These are phyloP conservation scores for Penicillium pancosmium DNA, from an alignment of 495 filamentous ascomycete species.

Conservation along the genomic window DNA sequence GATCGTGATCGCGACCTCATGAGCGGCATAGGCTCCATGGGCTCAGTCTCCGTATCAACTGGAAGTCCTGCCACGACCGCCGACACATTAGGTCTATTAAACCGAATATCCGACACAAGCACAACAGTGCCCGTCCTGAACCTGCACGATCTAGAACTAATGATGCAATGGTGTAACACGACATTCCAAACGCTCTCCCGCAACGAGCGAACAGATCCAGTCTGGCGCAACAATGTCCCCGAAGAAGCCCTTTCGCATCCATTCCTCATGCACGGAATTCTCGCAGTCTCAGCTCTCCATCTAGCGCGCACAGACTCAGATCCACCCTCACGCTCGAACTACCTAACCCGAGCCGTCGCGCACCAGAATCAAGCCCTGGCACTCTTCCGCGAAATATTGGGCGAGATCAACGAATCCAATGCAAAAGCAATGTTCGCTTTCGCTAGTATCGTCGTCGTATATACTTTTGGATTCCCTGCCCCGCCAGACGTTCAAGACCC, in stretches of 20 bases:
- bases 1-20: too few relatives aligned
- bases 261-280: conserved; percentile 56
- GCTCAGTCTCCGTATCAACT: neutral
- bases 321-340: conserved; percentile 22
- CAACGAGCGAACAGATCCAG: conserved; percentile 31
- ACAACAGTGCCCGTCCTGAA: conserved; percentile 28
- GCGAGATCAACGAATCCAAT: conserved; percentile 45
- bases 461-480: conserved; percentile 52
- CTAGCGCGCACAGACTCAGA: conserved; percentile 39
- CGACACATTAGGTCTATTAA: conserved; percentile 34
- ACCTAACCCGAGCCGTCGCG: conserved; percentile 44
- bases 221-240: conserved; percentile 49
- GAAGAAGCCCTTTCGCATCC: conserved; percentile 50
- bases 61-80: conserved; percentile 7
- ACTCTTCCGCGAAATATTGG: conserved; percentile 45
- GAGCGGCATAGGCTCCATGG: neutral
- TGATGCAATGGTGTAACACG: conserved; percentile 50
- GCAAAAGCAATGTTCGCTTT: conserved; percentile 56
- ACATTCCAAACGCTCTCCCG: conserved; percentile 37
- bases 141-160: conserved; percentile 41
- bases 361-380: conserved; percentile 53
- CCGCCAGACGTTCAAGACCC: conserved; percentile 39
- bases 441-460: conserved; percentile 50
- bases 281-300: conserved; percentile 52
- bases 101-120: conserved; percentile 18